A percentile compares a stretch with the other conserved stretches of the same genome.
phyloP scores from a whole-genome alignment of 2,329 filamentous ascomycete genomes.

The Neoascochyta sp. region DNA sequence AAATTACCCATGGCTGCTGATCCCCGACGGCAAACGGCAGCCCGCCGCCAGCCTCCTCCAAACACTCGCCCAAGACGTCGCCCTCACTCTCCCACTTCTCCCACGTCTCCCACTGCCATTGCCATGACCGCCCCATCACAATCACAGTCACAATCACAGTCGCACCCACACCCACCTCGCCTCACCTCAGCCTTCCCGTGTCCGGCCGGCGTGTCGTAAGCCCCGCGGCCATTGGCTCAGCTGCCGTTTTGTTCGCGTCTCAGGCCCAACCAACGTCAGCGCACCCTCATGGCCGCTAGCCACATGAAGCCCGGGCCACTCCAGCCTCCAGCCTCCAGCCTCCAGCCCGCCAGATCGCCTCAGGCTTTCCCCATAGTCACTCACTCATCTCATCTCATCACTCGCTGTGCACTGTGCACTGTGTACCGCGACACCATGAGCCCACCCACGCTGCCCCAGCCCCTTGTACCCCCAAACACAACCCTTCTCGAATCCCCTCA shows the following conservation, averaged over 20 bases:
- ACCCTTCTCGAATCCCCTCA: no score
- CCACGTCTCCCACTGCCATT: neutral
- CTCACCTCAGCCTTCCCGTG: conserved; percentile 1
- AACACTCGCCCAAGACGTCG: no score
- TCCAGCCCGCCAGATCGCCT: no score
- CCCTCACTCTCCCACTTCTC: neutral
- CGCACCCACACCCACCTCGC: conserved; percentile 2
- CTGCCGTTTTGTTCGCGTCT: conserved; percentile 33
- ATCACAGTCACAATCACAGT: neutral
- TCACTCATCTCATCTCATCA: no score
- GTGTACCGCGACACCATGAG: no score
- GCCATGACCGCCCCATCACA: conserved; percentile 4
- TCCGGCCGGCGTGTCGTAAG: conserved; percentile 1
- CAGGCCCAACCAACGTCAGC: conserved; percentile 27
- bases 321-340: no score
- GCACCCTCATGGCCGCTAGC: no score
- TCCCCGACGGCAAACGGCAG: conserved; percentile 7
- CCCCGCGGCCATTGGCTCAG: conserved; percentile 23
- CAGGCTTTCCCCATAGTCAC: no score
- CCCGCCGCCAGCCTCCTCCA: conserved; percentile 1
- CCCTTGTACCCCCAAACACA: no score
- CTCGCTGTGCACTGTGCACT: no score
- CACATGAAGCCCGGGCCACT: no score
- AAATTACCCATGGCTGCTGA: conserved; percentile 2
- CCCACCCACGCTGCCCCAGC: no score